Conservation (phyloP, 805 yeast species). For the Trichomonascus vanleenenianus region DNA sequence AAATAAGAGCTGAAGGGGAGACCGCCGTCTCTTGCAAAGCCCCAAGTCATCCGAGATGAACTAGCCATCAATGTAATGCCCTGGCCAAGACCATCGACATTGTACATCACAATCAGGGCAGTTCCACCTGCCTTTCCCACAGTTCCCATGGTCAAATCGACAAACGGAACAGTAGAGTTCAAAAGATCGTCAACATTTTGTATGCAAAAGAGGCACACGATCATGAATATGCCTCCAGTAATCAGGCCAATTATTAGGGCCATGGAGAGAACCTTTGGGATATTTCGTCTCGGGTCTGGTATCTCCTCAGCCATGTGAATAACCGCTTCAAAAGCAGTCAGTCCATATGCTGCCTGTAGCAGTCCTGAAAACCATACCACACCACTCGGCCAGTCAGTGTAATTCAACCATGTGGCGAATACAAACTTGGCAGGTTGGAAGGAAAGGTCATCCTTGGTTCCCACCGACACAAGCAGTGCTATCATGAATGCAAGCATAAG, state of each 20-base stretch:
- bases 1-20: constrained; percentile 57
- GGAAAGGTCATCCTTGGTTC: constrained; percentile 6
- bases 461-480: constrained; percentile 11
- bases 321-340: constrained; percentile 75
- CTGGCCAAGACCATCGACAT: constrained; percentile 67
- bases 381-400: constrained; percentile 62
- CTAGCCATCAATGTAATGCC: constrained; percentile 74
- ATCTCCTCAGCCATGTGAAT: constrained; percentile 80
- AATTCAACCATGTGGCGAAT: constrained; percentile 13
- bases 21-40: constrained; percentile 79
- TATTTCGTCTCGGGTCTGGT: constrained; percentile 58
- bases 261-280: constrained; percentile 65
- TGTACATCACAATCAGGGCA: constrained; percentile 53
- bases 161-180: constrained; percentile 73
- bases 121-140: constrained; percentile 62
- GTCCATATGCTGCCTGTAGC: constrained; percentile 68
- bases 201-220: constrained; percentile 61
- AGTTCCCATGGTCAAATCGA: constrained; percentile 47
- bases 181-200: constrained; percentile 60
- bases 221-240: constrained; percentile 61
- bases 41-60: constrained; percentile 73
- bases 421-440: constrained; percentile 14
- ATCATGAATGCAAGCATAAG: constrained; percentile 11
- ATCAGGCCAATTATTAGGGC: constrained; percentile 56
- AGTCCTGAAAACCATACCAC: constrained; percentile 69